A percentile compares a stretch with the other conserved stretches of the same genome.
Conservation (phyloP, 805 yeast genomes). For the Gaillardinia entomophila region DNA sequence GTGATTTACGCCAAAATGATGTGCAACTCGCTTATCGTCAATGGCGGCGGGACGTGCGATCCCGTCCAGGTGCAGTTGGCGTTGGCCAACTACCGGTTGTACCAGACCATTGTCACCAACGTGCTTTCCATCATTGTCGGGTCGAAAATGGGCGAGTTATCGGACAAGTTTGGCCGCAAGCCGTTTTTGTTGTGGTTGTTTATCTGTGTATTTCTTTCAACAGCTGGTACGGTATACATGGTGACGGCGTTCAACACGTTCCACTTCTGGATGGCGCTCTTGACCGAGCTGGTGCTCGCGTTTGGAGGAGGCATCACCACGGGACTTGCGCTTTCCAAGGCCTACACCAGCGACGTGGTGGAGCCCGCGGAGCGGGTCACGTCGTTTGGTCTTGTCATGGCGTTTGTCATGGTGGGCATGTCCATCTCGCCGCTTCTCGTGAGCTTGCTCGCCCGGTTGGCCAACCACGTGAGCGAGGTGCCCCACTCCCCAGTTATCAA, state of each 20-base stretch:
- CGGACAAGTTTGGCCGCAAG: conserved; percentile 35
- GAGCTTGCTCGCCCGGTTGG: conserved; percentile 19
- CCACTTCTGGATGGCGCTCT: conserved; percentile 31
- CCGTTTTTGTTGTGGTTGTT: conserved; percentile 17
- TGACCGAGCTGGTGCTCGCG: conserved; percentile 41
- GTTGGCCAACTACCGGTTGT: conserved; percentile 47
- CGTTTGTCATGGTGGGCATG: conserved; percentile 54
- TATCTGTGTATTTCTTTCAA: conserved; percentile 13
- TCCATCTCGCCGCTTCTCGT: conserved; percentile 64
- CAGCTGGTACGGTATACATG: conserved; percentile 14
- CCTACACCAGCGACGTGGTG: conserved; percentile 72
- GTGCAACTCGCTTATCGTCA: conserved; percentile 16
- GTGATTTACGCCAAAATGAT: conserved; percentile 24
- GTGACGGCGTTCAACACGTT: conserved; percentile 21
- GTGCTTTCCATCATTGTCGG: conserved; percentile 45
- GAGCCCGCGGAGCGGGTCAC: conserved; percentile 54
- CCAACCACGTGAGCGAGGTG: conserved; percentile 17
- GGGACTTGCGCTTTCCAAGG: conserved; percentile 52
- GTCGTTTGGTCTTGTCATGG: conserved; percentile 53
- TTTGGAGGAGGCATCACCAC: conserved; percentile 61
- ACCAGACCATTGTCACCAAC: conserved; percentile 37
- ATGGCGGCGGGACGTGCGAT: conserved; percentile 15
- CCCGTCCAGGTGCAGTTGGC: conserved; percentile 28
- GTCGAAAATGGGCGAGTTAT: conserved; percentile 42
- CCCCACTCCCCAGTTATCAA: not conserved